Base-by-base conservation (phyloP, 257 asterid species). In the Parsonsia alboflavescens region DNA sequence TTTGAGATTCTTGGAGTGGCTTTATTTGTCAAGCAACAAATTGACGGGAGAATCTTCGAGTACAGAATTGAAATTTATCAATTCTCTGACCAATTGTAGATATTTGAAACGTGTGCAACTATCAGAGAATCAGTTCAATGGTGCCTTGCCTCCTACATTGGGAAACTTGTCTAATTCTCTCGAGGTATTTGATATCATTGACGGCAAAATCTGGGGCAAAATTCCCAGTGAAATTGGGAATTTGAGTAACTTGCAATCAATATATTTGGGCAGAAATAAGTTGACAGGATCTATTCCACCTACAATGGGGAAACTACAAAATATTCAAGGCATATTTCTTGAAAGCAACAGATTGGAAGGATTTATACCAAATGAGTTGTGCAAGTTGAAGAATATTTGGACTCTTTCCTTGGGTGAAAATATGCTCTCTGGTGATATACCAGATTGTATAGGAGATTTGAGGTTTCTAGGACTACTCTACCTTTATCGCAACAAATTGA, bases 171-270 rank as follows among this genome's bases (percentile, higher is more conserved):
- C 89, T 10, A 10, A 75, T 71, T 65, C 85, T 22, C 79, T n/a
- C n/a, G n/a, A n/a, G n/a, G n/a, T n/a, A n/a, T n/a, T n/a, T n/a
- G n/a, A n/a, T n/a, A n/a, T n/a, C n/a, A n/a, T n/a, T n/a, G n/a
- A n/a, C n/a, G n/a, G n/a, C n/a, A n/a, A n/a, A n/a, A 78, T 87
- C n/a, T 72, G 65, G 62, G 86, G 91, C 16, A 41, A 74, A 15
- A 87, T 89, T 67, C 94, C 90, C 30, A 17, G 15, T 58, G 89
- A 82, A 66, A 82, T 87, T 46, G 89, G 94, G n/a, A 84, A 85
- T 73, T 53, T 82, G 76, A 82, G 81, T n/a, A 81, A 71, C 72
- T 72, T 87, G 74, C 73, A 21, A 67, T 89, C 41, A n/a, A n/a
- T n/a, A n/a, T 72, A 74, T 28, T 71, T 88, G 44, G 83, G 83